Evolutionary conservation across 495 filamentous ascomycete species (phyloP).

Genomic region (Cercophora sp.): DNA sequence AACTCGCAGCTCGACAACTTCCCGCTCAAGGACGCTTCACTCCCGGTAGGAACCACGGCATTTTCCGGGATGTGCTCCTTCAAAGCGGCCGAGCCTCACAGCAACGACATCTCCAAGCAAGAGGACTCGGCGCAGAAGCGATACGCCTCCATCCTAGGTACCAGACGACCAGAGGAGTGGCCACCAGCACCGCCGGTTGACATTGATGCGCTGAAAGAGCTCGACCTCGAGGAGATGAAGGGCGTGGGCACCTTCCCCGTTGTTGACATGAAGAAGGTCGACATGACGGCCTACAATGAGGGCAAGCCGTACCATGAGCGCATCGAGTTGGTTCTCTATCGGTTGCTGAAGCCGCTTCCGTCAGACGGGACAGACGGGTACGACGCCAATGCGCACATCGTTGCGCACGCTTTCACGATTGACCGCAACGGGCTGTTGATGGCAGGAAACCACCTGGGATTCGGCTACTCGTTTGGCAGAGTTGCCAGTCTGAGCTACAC

Average conservation of each 20-base stretch:
- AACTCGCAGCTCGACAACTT: conserved; percentile 29
- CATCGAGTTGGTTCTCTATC: conserved; percentile 58
- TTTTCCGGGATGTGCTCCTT: conserved; percentile 63
- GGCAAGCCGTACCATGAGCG: conserved; percentile 49
- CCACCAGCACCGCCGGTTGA: conserved; percentile 40
- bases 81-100: conserved; percentile 41
- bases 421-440: conserved; percentile 68
- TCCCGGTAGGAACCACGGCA: conserved; percentile 44
- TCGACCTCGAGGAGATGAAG: conserved; percentile 22
- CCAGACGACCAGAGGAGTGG: conserved; percentile 34
- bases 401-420: conserved; percentile 61
- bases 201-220: conserved; percentile 25
- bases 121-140: conserved; percentile 34
- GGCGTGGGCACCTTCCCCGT: conserved; percentile 49
- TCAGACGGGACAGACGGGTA: conserved; percentile 11
- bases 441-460: conserved; percentile 56
- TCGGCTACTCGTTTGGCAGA: conserved; percentile 44
- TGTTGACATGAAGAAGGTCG: conserved; percentile 59
- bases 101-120: conserved; percentile 28
- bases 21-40: conserved; percentile 30
- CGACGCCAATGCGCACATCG: conserved; percentile 55
- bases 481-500: conserved; percentile 61
- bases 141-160: conserved; percentile 32
- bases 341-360: conserved; percentile 44
- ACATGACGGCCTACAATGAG: conserved; percentile 55